Evolutionary conservation across 2,329 filamentous ascomycete species (phyloP).

Genomic region (Trichoderma brevicompactum): DNA sequence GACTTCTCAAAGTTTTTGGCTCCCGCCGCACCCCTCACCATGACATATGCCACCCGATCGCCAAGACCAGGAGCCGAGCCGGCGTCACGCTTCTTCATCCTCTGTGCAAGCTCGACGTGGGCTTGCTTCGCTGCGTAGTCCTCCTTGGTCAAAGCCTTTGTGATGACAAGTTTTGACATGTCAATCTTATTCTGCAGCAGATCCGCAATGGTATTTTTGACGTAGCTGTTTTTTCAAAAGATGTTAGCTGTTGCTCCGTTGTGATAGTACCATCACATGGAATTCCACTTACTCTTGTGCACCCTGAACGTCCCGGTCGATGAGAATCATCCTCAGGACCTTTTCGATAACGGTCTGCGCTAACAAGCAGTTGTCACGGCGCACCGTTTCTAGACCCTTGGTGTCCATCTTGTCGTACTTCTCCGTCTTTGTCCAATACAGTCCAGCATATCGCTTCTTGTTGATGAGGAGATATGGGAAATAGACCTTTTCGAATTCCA

Average conservation of each 20-base stretch:
- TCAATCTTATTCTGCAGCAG: conserved; percentile 96
- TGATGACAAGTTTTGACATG: conserved; percentile 99
- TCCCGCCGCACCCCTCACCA: conserved; percentile 86
- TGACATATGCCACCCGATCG: conserved; percentile 97
- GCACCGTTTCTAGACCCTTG: conserved; percentile 98
- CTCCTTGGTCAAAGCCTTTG: conserved; percentile 90
- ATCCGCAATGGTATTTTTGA: conserved; percentile 94
- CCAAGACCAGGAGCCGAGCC: conserved; percentile 91
- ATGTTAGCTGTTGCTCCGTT: conserved; percentile 44
- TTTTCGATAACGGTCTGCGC: conserved; percentile 98
- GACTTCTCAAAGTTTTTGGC: conserved; percentile 97
- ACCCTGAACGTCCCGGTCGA: conserved; percentile 85
- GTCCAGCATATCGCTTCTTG: conserved; percentile 98
- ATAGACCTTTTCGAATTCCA: conserved; percentile 99
- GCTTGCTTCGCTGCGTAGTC: conserved; percentile 93
- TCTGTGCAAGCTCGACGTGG: conserved; percentile 90
- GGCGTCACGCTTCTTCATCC: conserved; percentile 96
- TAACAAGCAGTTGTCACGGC: conserved; percentile 92
- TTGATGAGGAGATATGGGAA: conserved; percentile 98
- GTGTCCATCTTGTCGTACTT: conserved; percentile 99
- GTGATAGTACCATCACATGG: background rate
- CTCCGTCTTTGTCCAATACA: conserved; percentile 93
- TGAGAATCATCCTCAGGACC: conserved; percentile 91
- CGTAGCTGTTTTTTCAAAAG: conserved; percentile 65
- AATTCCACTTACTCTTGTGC: conserved; percentile 80